Evolutionary conservation across 2,329 filamentous ascomycete genomes (phyloP).

Genomic region (Leptodontidium sp.): DNA sequence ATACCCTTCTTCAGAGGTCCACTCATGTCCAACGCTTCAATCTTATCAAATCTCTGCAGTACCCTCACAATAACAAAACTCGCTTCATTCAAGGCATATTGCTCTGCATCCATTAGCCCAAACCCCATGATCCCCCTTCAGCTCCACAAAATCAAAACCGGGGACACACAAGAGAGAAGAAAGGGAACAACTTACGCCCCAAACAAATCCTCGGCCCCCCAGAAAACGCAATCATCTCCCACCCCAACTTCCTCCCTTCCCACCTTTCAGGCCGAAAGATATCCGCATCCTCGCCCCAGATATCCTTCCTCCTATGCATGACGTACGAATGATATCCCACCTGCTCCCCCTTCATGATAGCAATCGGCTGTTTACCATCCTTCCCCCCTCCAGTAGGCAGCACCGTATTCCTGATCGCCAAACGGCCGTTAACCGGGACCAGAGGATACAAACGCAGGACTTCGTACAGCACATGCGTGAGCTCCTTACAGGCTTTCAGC

Average conservation of each 20-base stretch:
- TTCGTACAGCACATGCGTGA: conserved; percentile 39
- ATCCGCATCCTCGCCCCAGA: conserved; percentile 77
- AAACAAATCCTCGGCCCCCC: conserved; percentile 75
- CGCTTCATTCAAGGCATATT: conserved; percentile 41
- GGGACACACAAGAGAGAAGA: conserved; percentile 23
- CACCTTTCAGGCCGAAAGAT: conserved; percentile 79
- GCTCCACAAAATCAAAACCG: too few relatives aligned
- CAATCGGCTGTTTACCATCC: conserved; percentile 43
- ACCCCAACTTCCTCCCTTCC: conserved; percentile 67
- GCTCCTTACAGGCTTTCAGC: conserved; percentile 39
- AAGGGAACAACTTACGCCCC: conserved; percentile 54
- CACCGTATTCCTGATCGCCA: conserved; percentile 41
- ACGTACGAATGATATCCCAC: conserved; percentile 44
- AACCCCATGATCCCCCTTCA: too few relatives aligned
- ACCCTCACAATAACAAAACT: conserved; percentile 45
- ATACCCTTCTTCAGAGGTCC: conserved; percentile 34
- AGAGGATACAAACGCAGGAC: conserved; percentile 46
- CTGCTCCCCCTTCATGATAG: conserved; percentile 41
- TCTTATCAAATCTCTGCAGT: conserved; percentile 45
- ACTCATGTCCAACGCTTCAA: conserved; percentile 35
- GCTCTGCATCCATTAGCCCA: conserved; percentile 15
- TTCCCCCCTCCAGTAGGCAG: conserved; percentile 47
- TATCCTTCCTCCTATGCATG: conserved; percentile 54
- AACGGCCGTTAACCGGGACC: conserved; percentile 44
- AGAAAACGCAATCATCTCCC: conserved; percentile 82